Evolutionary conservation across 805 yeast species (phyloP).

Genomic region (Saturnispora kantuleensis): DNA sequence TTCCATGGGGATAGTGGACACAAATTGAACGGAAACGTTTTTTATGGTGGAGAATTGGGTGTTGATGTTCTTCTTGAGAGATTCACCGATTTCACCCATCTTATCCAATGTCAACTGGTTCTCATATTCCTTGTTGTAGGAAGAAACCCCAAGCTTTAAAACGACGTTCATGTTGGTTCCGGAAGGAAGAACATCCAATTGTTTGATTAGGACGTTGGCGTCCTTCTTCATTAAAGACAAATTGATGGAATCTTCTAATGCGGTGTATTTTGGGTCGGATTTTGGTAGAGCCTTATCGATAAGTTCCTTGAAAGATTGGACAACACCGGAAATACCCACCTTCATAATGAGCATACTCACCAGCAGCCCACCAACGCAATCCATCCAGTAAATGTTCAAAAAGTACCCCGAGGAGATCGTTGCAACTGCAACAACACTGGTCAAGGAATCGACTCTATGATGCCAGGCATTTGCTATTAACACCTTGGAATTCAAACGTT

Average conservation of each 20-base stretch:
- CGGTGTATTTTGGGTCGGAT: conserved; percentile 39
- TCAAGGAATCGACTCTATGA: conserved; percentile 88
- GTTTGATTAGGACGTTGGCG: conserved; percentile 25
- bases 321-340: conserved; percentile 75
- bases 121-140: conserved; percentile 23
- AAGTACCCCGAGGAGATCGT: conserved; percentile 83
- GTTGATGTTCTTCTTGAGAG: conserved; percentile 23
- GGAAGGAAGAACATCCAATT: conserved; percentile 39
- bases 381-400: conserved; percentile 72
- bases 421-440: conserved; percentile 80
- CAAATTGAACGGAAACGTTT: conserved; percentile 26
- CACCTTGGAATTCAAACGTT: conserved; percentile 72
- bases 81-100: conserved; percentile 24
- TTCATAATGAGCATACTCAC: conserved; percentile 75
- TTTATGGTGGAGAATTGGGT: conserved; percentile 27
- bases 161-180: conserved; percentile 44
- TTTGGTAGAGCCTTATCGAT: conserved; percentile 60
- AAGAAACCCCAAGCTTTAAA: conserved; percentile 23
- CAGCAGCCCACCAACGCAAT: conserved; percentile 82
- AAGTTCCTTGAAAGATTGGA: conserved; percentile 61
- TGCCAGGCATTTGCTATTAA: conserved; percentile 98
- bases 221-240: conserved; percentile 26
- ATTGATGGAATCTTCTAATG: conserved; percentile 29
- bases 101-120: conserved; percentile 24
- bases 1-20: conserved; percentile 14